These are phyloP conservation scores for Davidsoniella australis DNA, from an alignment of 2,329 filamentous ascomycete species.

Conservation along the genomic window DNA sequence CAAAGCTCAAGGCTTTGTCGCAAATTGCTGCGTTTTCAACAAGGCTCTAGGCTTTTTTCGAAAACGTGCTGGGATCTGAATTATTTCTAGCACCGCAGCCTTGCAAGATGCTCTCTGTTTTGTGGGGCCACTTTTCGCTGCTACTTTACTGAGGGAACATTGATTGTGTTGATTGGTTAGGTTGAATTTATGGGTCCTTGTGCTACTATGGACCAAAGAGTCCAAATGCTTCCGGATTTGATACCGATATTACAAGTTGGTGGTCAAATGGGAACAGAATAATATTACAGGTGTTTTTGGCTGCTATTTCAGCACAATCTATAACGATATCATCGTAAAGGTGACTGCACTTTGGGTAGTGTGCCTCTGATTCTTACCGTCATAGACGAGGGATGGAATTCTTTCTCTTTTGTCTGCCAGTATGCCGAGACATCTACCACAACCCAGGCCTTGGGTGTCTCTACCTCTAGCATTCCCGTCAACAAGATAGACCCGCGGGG, in stretches of 20 bases:
- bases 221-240: background rate
- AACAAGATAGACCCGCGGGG: slow-evolving; percentile 29
- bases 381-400: slow-evolving; percentile 17
- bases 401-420: slow-evolving; percentile 31
- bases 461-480: slow-evolving; percentile 29
- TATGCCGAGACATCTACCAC: slow-evolving; percentile 29
- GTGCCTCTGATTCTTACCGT: slow-evolving; percentile 9
- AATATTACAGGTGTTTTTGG: too few relatives aligned
- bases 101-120: background rate
- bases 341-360: slow-evolving; percentile 14
- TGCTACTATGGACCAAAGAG: too few relatives aligned
- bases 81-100: background rate
- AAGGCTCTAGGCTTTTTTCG: background rate
- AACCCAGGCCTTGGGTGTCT: slow-evolving; percentile 22
- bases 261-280: too few relatives aligned
- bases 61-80: background rate
- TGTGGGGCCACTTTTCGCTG: background rate
- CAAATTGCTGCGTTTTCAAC: too few relatives aligned
- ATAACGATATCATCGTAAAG: slow-evolving; percentile 4
- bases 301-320: background rate
- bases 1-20: too few relatives aligned
- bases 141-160: too few relatives aligned
- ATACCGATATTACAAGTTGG: too few relatives aligned
- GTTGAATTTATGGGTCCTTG: too few relatives aligned
- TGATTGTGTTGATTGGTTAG: background rate